phyloP scores from a whole-genome alignment of 129 eudicot species.

The Arctium minus region DNA sequence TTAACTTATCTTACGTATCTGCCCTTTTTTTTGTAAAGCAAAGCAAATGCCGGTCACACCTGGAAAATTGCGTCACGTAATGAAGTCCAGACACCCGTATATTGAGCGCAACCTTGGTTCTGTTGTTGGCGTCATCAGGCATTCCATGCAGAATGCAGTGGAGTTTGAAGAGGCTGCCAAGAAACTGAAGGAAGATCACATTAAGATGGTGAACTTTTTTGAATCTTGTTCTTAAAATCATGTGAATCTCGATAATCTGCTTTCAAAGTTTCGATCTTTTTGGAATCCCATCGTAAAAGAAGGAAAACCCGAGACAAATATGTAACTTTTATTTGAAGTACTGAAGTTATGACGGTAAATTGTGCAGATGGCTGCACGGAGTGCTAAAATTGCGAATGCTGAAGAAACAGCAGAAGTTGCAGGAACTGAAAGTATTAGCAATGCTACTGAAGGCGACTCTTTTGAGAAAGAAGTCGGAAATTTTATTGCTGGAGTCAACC shows the following conservation, averaged over 20 bases:
- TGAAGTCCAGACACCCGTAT: constrained; percentile 63
- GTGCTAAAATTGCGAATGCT: constrained; percentile 24
- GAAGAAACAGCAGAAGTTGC: constrained; percentile 32
- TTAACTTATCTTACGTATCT: constrained; percentile 7
- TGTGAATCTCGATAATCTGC: background rate
- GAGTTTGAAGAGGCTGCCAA: constrained; percentile 66
- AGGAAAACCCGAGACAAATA: background rate
- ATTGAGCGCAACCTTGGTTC: constrained; percentile 67
- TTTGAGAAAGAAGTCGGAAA: constrained; percentile 37
- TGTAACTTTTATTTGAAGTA: constrained; percentile 8
- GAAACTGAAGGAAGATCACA: constrained; percentile 52
- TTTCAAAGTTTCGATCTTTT: background rate
- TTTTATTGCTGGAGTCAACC: constrained; percentile 37
- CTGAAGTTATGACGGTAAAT: background rate
- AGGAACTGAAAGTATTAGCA: constrained; percentile 29
- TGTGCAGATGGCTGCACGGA: constrained; percentile 35
- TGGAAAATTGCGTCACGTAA: constrained; percentile 43
- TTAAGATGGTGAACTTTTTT: constrained; percentile 39
- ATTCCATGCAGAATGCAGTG: constrained; percentile 58
- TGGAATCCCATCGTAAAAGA: background rate
- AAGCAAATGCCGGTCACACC: constrained; percentile 86
- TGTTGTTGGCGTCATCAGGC: constrained; percentile 67
- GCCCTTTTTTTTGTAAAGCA: constrained; percentile 40
- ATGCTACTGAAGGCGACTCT: constrained; percentile 27
- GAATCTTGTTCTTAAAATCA: background rate